Evolutionary conservation across 768 basidiomycete genomes (phyloP), one percentile per base, ranked within the genome.

Genomic region (Nevesoporus exiguus): DNA sequence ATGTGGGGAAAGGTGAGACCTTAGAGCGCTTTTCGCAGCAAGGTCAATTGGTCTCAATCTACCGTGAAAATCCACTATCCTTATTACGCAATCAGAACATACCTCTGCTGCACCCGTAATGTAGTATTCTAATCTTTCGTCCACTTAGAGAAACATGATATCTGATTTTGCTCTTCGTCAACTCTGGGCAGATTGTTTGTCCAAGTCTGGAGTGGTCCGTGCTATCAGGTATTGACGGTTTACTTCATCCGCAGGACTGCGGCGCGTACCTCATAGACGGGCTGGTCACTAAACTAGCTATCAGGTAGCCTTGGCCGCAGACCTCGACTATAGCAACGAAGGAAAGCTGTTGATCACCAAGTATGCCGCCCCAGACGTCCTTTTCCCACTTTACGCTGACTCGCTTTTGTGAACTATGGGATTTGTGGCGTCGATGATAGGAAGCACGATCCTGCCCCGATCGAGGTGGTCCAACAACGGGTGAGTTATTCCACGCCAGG

Each of bases 311-410:
- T n/a, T n/a, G n/a, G n/a, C 84, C 60, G 83, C 81, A 2, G 85
- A 89, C 62, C 66, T 86, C 27, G 81, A 84, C 19, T 86, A 88
- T 58, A 76, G 68, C 47, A 62, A 74, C 3, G 74, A 78, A 51
- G 85, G 85, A 3, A 79, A 78, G 58, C 71, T 86, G 27, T 61
- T 86, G 34, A 84, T 84, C 51, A 84, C 83, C 9, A 78, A 81
- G 83, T 81, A 52, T 17, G 68, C 22, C 8, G 24, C 11, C 17
- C 9, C 22, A 6, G 24, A 24, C 25, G 13, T 3, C n/a, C 5
- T 2, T 4, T 5, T 5, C 10, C n/a, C 25, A n/a, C 17, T 27
- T 13, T 22, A 13, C 13, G 13, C 41, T 54, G 24, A 50, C 37
- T 27, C 21, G 1, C n/a, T 31, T 31, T n/a, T 15, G 10, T 25